A percentile compares a stretch with the other conserved stretches of the same genome.
Evolutionary conservation across 768 basidiomycete species (phyloP).

Genomic region (Phlebiopsis gigantea): DNA sequence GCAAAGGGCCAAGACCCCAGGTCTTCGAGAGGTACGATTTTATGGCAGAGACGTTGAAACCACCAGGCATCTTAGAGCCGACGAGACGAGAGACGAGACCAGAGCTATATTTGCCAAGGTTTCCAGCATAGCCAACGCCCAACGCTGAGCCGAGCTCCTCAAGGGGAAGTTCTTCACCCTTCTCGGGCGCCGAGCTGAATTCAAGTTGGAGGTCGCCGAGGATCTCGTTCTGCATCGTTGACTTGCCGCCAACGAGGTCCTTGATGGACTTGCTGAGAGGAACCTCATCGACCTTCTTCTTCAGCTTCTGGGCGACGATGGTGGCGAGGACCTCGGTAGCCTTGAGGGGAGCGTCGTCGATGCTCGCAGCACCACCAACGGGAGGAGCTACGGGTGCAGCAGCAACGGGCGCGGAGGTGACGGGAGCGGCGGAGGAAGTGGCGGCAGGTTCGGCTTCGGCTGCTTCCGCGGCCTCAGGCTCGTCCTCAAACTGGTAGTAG

Average conservation of each 20-base stretch:
- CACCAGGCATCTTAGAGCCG: constrained; percentile 97
- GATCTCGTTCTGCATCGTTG: constrained; percentile 98
- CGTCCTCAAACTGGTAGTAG: constrained; percentile 97
- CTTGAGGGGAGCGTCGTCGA: constrained; percentile 91
- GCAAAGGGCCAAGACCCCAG: constrained; percentile 92
- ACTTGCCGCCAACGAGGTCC: constrained; percentile 97
- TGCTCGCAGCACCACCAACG: constrained; percentile 59
- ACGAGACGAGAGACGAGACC: constrained; percentile 88
- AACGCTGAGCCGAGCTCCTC: constrained; percentile 92
- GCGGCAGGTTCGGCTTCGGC: constrained; percentile 28
- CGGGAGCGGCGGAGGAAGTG: constrained; percentile 32
- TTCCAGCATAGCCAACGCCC: constrained; percentile 73
- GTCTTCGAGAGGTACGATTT: constrained; percentile 85
- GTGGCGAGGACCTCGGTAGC: constrained; percentile 81
- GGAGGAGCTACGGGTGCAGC: constrained; percentile 41
- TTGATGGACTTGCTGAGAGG: constrained; percentile 94
- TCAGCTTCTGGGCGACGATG: constrained; percentile 96
- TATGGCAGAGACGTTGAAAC: constrained; percentile 91
- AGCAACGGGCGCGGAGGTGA: constrained; percentile 37
- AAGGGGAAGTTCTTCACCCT: constrained; percentile 94
- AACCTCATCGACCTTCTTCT: constrained; percentile 89
- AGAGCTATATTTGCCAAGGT: constrained; percentile 89
- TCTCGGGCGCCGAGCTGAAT: constrained; percentile 93
- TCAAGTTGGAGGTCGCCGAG: constrained; percentile 95
- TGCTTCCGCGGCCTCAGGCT: constrained; percentile 42